These are phyloP conservation scores for Herpetomonas samuelpessoai DNA, from an alignment of 208 protist species.

Conservation along the genomic window DNA sequence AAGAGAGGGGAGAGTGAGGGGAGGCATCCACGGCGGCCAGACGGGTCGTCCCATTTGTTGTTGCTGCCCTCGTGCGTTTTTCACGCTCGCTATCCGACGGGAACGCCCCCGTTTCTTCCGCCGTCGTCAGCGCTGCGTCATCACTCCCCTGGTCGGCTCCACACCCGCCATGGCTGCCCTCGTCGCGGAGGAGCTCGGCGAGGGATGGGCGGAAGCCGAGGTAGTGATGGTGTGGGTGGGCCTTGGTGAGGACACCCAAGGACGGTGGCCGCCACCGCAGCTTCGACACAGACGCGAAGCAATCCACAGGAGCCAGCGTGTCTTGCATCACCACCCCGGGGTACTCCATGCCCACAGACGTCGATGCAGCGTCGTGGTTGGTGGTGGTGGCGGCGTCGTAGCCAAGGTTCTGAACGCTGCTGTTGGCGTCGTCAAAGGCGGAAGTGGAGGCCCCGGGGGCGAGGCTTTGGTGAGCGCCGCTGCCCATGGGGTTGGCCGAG, in stretches of 20 bases:
- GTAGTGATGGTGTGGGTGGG: conserved; percentile 25
- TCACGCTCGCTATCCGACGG: too few species aligned
- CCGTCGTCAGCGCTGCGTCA: too few species aligned
- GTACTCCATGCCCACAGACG: not conserved
- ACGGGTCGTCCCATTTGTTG: too few species aligned
- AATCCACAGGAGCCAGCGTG: conserved; percentile 60
- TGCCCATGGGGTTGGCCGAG: not conserved
- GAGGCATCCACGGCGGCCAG: too few species aligned
- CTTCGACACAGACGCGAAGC: conserved; percentile 53
- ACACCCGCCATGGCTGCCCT: conserved; percentile 3
- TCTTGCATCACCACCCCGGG: conserved; percentile 31
- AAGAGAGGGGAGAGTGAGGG: not conserved
- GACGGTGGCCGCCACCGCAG: conserved; percentile 65
- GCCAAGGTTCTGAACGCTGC: not conserved
- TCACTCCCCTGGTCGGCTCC: too few species aligned
- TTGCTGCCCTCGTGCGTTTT: too few species aligned
- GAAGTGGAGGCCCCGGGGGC: not conserved
- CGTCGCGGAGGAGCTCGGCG: conserved; percentile 17
- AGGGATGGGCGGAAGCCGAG: conserved; percentile 20
- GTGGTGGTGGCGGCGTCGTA: not conserved
- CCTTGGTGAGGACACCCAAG: conserved; percentile 11
- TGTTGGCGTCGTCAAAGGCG: not conserved
- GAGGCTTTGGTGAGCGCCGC: not conserved
- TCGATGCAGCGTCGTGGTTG: not conserved
- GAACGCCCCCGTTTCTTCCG: too few species aligned